Evolutionary conservation across 148 eudicot species (phyloP).

Genomic region (Silene latifolia): DNA sequence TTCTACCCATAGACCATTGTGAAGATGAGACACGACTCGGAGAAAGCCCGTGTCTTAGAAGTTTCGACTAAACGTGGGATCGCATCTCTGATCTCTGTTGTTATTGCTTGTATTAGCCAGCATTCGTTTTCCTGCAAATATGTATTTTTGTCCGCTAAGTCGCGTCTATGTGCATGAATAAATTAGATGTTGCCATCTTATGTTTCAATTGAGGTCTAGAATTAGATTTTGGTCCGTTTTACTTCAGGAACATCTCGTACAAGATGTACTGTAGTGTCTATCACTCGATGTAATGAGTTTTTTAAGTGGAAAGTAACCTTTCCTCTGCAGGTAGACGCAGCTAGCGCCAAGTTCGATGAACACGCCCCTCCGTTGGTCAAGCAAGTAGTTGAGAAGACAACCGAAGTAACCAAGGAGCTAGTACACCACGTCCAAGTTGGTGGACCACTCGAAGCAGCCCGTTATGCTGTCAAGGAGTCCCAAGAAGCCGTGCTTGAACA

Average conservation of each 20-base stretch:
- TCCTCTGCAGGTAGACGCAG: slow-evolving; percentile 42
- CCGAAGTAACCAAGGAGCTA: slow-evolving; percentile 31
- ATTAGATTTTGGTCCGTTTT: too few relatives aligned
- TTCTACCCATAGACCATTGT: not conserved
- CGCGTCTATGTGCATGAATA: not conserved
- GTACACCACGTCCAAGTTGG: slow-evolving; percentile 33
- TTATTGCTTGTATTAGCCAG: too few relatives aligned
- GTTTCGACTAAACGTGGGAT: not conserved
- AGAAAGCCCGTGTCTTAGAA: not conserved
- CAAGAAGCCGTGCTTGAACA: slow-evolving; percentile 24
- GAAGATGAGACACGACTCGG: not conserved
- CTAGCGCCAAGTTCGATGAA: slow-evolving; percentile 39
- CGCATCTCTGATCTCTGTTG: too few relatives aligned
- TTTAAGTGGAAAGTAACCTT: not conserved
- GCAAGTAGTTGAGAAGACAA: slow-evolving; percentile 31
- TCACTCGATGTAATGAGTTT: too few relatives aligned
- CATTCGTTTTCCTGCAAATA: too few relatives aligned
- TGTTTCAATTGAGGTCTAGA: not conserved
- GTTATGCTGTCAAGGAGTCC: slow-evolving; percentile 30
- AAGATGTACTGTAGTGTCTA: too few relatives aligned
- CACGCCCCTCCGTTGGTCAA: slow-evolving; percentile 50
- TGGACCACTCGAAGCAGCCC: slow-evolving; percentile 45
- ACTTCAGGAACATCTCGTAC: too few relatives aligned
- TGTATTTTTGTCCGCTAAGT: not conserved
- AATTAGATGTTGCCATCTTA: too few relatives aligned